Base-by-base conservation (phyloP, 768 basidiomycete genomes). In the Omphalotus guepiniiformis region DNA sequence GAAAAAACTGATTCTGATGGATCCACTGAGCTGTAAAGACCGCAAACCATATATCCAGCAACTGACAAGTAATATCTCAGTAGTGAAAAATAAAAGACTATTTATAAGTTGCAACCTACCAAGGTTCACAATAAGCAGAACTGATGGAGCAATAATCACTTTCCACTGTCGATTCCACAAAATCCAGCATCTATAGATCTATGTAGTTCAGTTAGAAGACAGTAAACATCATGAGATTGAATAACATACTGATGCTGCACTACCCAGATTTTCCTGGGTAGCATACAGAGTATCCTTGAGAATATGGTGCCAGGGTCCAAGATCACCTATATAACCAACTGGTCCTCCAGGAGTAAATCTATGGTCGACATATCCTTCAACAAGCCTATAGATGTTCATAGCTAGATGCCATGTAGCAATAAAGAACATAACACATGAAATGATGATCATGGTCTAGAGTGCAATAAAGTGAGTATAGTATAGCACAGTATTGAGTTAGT, bases 111-210 rank as follows among this genome's bases (percentile, higher is more conserved):
- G 11, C 22, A 3, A 27, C 47, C 12, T 13, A 59, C 58, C 38
- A 4, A 48, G 28, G 32, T 53, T 57, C 2, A 26, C 42, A 3
- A 55, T 21, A 1, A 57, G 42, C n/a, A 59, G 25, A 5, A 52
- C n/a, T 12, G 34, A 35, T 2, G 58, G 58, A 4, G 55, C 6
- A 23, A 53, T 32, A 13, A 55, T 27, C 11, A 59, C 23, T 6
- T 27, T 4, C 38, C 41, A 54, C 21, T 53, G 26, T 3, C 32
- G 26, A 15, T 51, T 47, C 58, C 58, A 59, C 2, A 57, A 39
- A 2, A 55, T 48, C 52, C 53, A 59, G 42, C 56, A 57, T 8
- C 58, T 49, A 28, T 59, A 59, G 2, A 59, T 57, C 58, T 59
- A 23, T 19, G 35, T 15, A 16, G 23, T 8, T 4, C 21, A 12